Percentiles rank a stretch among this genome's conserved stretches.
Conservation (phyloP, 1,139 yeast genomes). For the Diutina rugosa region DNA sequence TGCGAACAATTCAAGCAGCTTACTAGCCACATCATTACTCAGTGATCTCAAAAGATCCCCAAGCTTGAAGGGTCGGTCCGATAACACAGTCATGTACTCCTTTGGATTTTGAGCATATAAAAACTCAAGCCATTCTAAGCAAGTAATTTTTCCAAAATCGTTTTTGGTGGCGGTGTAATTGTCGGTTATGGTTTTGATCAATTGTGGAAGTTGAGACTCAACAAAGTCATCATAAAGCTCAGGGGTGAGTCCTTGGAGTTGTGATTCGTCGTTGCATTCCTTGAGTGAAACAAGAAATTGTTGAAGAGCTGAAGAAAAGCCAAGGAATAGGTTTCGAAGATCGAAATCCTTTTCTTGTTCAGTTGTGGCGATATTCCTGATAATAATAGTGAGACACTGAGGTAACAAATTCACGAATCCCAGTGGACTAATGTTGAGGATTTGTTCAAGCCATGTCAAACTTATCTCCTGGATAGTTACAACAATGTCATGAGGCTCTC, state of each 20-base stretch:
- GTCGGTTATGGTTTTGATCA: conserved; percentile 21
- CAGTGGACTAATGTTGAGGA: conserved; percentile 63
- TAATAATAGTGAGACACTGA: conserved; percentile 25
- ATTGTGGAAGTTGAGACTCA: conserved; percentile 23
- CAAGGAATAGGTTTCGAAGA: conserved; percentile 23
- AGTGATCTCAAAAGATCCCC: neutral
- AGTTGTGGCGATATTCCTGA: conserved; percentile 24
- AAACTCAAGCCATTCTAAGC: conserved; percentile 84
- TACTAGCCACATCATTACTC: conserved; percentile 54
- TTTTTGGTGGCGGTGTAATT: conserved; percentile 32
- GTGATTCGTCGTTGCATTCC: conserved; percentile 7
- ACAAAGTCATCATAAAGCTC: conserved; percentile 30
- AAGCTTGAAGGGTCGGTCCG: neutral
- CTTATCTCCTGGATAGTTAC: conserved; percentile 74
- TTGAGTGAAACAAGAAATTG: conserved; percentile 19
- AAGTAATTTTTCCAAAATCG: conserved; percentile 73
- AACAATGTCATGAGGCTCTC: conserved; percentile 35
- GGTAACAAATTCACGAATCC: conserved; percentile 55
- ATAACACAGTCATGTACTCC: conserved; percentile 35
- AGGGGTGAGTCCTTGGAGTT: conserved; percentile 20
- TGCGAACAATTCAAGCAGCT: conserved; percentile 65
- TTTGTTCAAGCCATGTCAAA: conserved; percentile 69
- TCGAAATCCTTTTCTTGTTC: conserved; percentile 28
- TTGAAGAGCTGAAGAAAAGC: conserved; percentile 23
- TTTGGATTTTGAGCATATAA: conserved; percentile 64